phyloP scores from a whole-genome alignment of 306 rosid species.

The Sicyos edulis region DNA sequence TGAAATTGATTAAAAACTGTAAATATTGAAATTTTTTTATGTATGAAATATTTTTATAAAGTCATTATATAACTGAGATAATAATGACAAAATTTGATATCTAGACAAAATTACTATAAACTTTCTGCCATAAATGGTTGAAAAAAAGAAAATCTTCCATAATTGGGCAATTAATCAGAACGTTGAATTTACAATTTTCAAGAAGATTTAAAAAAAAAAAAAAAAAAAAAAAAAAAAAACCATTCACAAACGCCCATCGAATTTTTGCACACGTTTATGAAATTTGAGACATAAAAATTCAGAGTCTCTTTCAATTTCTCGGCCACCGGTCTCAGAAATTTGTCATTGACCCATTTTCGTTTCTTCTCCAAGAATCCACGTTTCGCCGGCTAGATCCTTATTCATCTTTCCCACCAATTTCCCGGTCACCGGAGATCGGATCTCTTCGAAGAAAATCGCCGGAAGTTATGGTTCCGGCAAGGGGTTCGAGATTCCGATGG shows the following conservation, averaged over 20 bases:
- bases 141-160: neutral
- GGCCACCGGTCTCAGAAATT: neutral
- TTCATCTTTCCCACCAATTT: neutral
- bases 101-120: no score
- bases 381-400: neutral
- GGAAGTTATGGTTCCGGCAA: constrained; percentile 32
- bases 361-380: neutral
- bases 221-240: neutral
- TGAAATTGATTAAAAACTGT: no score
- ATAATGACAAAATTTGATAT: no score
- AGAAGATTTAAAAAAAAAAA: no score
- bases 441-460: neutral
- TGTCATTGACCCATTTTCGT: neutral
- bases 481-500: constrained; percentile 43
- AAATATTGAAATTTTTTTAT: no score
- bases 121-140: neutral
- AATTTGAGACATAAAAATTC: neutral
- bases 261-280: neutral
- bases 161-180: neutral
- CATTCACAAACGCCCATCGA: constrained; percentile 12
- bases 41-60: no score
- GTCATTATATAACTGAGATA: no score
- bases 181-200: neutral
- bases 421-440: constrained; percentile 17
- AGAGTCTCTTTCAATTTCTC: constrained; percentile 1